Percentiles rank a stretch among this genome's conserved stretches.
These are phyloP conservation scores for Termitomyces sp. DNA, from an alignment of 768 basidiomycete species.

Conservation along the genomic window DNA sequence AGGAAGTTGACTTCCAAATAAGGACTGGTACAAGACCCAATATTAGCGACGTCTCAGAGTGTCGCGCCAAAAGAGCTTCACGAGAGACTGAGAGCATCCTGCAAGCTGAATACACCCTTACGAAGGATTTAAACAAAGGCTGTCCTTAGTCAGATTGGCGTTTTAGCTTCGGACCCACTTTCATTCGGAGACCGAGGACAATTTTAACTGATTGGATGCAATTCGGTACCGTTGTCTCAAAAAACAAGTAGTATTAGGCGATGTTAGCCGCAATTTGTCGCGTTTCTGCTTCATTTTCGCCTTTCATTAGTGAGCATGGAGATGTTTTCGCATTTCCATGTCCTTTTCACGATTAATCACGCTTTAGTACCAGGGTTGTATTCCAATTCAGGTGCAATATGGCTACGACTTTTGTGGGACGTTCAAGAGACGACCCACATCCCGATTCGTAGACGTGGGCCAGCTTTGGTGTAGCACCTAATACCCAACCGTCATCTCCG, in stretches of 20 bases:
- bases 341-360: neutral
- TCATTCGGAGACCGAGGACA: neutral
- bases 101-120: neutral
- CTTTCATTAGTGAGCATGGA: neutral
- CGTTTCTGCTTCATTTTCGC: neutral
- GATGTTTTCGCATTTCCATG: neutral
- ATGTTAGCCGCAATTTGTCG: neutral
- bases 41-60: too few species aligned
- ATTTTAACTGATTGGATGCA: neutral
- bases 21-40: neutral
- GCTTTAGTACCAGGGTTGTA: neutral
- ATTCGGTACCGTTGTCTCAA: neutral
- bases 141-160: neutral
- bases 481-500: neutral
- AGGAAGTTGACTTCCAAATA: neutral
- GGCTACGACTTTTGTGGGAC: neutral
- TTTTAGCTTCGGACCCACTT: neutral
- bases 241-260: neutral
- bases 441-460: neutral
- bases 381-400: neutral
- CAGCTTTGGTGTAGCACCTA: neutral
- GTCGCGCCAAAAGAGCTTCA: neutral
- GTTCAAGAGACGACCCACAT: neutral
- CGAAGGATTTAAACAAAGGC: neutral
- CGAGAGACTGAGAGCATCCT: neutral